phyloP scores from a whole-genome alignment of 352 stramenopile genomes.

The Phytopythium litorale region DNA sequence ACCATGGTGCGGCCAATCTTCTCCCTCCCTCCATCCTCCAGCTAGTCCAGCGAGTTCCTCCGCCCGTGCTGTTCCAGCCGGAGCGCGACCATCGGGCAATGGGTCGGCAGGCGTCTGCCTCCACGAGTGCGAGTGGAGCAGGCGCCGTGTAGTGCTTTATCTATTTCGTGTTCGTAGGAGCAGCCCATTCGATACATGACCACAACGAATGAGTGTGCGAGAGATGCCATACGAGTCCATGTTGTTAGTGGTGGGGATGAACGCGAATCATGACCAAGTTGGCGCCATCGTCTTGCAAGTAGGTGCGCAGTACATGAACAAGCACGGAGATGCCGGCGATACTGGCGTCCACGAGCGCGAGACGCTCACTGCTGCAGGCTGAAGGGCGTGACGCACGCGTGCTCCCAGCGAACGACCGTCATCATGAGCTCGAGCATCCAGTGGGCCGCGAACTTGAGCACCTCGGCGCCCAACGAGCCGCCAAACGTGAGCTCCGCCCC shows the following conservation, averaged over 20 bases:
- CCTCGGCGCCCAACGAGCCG: conserved; percentile 43
- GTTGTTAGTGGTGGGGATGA: too few species aligned
- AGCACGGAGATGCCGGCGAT: too few species aligned
- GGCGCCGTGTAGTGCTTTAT: not conserved
- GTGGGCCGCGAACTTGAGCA: conserved; percentile 60
- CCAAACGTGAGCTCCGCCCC: conserved; percentile 45
- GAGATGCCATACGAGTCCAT: not conserved
- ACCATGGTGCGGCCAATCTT: conserved; percentile 64
- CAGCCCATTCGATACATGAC: not conserved
- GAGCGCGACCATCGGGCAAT: not conserved
- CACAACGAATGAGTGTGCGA: not conserved
- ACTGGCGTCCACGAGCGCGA: not conserved
- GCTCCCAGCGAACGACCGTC: conserved; percentile 68
- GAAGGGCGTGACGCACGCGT: conserved; percentile 45
- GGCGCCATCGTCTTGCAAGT: too few species aligned
- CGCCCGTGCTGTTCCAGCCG: too few species aligned
- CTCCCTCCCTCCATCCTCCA: conserved; percentile 31
- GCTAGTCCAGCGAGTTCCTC: not conserved
- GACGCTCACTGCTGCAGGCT: conserved; percentile 28
- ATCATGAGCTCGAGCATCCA: conserved; percentile 82
- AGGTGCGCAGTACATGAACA: too few species aligned
- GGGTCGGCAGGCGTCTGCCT: not conserved
- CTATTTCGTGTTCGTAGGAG: not conserved
- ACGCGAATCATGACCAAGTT: too few species aligned
- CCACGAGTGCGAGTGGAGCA: not conserved